Evolutionary conservation across 2,329 filamentous ascomycete species (phyloP), one percentile per base, ranked within the genome.

Genomic region (Macrophomina pseudophaseolina): DNA sequence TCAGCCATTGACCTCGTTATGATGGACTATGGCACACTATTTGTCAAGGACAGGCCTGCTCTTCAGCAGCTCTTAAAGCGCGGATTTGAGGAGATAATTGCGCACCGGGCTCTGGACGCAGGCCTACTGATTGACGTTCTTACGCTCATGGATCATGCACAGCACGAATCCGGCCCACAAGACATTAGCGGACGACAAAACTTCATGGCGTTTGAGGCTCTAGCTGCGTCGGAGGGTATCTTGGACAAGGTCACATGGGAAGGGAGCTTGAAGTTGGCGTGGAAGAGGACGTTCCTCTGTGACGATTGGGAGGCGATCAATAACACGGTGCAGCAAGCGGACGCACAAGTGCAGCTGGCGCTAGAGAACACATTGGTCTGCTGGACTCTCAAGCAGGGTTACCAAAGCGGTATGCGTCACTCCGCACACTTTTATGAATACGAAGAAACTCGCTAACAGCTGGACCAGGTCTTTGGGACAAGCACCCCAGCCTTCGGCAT

Each of bases 221-320:
- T 82, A 85, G 73, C 83, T 82, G 16, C 77, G 88, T 5, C 74
- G 81, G 67, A 64, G 86, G 80, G 73, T 84, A 81, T 77, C 83
- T 72, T 83, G 77, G 72, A 82, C 81, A 70, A 71, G 44, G 74
- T 72, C 16, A 73, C 73, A 28, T 74, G 74, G 69, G 84, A 89
- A 32, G 80, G 83, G 38, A 75, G 85, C 42, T 80, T 87, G 60
- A 83, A 82, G 68, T 78, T 88, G n/a, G 91, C 98, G 69, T 99
- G 95, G 95, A 90, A 95, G 74, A 88, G 95, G 64, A 90, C 93
- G 68, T 91, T 91, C 73, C 85, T 94, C 70, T 88, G 89, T 59
- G 94, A 97, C 76, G 88, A 97, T 74, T 99, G 95, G 95, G 82
- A 86, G 32, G 83, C 82, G 67, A 86, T 96, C 74, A 94, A 95